These are phyloP conservation scores for Phytophthora citricola DNA, from an alignment of 352 stramenopile genomes.

Conservation along the genomic window DNA sequence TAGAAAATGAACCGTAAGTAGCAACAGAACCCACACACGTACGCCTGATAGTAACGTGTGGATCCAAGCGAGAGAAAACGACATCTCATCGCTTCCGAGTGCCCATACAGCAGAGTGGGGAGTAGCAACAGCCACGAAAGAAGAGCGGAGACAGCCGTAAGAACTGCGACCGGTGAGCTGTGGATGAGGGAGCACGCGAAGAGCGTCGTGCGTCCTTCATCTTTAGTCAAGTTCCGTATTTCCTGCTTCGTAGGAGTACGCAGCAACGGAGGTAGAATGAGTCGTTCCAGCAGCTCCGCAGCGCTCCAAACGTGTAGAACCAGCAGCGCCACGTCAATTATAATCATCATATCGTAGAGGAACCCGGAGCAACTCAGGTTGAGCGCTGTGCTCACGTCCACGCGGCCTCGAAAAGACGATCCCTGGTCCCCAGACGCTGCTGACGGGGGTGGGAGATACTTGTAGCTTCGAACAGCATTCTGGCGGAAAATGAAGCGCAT, in stretches of 20 bases:
- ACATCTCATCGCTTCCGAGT: conserved; percentile 33
- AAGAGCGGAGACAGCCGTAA: conserved; percentile 37
- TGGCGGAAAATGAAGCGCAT: conserved; percentile 54
- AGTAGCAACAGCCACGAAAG: conserved; percentile 69
- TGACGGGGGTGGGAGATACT: conserved; percentile 6
- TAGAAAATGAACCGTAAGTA: conserved; percentile 35
- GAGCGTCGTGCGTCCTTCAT: conserved; percentile 33
- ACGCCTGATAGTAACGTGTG: conserved; percentile 51
- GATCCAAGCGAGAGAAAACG: conserved; percentile 36
- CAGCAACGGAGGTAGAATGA: conserved; percentile 28
- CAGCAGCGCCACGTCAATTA: conserved; percentile 39
- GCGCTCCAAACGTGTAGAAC: conserved; percentile 39
- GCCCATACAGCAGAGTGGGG: conserved; percentile 58
- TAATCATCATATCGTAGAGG: conserved; percentile 58
- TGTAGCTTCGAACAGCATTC: conserved; percentile 45
- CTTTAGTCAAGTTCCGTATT: conserved; percentile 23
- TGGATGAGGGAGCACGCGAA: conserved; percentile 53
- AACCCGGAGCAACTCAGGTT: conserved; percentile 59
- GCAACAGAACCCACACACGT: conserved; percentile 43
- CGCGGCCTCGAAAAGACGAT: conserved; percentile 13
- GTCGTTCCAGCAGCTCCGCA: conserved; percentile 30
- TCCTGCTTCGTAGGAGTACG: conserved; percentile 27
- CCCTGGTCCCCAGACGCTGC: neutral
- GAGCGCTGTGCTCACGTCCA: conserved; percentile 35
- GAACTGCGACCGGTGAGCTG: conserved; percentile 42